phyloP scores from a whole-genome alignment of 768 basidiomycete genomes.

The Pisolithus marmoratus region DNA sequence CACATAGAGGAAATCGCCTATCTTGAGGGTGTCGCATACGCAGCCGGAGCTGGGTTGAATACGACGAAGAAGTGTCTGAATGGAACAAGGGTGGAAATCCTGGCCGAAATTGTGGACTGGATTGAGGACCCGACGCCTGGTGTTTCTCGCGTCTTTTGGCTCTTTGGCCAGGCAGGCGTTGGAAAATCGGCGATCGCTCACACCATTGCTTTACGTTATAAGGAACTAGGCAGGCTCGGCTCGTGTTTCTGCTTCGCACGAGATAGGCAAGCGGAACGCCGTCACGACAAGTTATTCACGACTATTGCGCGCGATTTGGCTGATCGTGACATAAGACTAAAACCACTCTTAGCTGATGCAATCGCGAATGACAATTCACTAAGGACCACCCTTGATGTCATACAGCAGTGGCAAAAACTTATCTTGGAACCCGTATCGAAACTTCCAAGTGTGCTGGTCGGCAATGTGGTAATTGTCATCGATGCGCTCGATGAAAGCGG shows the following conservation, averaged over 20 bases:
- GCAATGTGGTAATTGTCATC: not conserved
- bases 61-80: not conserved
- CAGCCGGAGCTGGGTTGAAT: not conserved
- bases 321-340: slow-evolving; percentile 6
- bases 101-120: slow-evolving; percentile 13
- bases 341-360: not conserved
- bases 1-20: not conserved
- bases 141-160: not conserved
- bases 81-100: not conserved
- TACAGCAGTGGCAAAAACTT: not conserved
- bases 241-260: slow-evolving; percentile 15
- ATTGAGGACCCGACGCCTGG: not conserved
- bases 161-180: not conserved
- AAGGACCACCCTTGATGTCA: not conserved
- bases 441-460: not conserved
- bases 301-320: slow-evolving; percentile 10
- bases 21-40: not conserved
- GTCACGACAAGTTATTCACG: slow-evolving; percentile 5
- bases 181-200: slow-evolving; percentile 1
- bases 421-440: not conserved
- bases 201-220: slow-evolving; percentile 7
- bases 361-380: not conserved
- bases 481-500: not conserved
- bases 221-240: slow-evolving; percentile 10
- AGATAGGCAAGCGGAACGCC: not conserved